These are phyloP conservation scores for Beauveria varroae DNA, from an alignment of 2,329 filamentous ascomycete species.

Conservation along the genomic window DNA sequence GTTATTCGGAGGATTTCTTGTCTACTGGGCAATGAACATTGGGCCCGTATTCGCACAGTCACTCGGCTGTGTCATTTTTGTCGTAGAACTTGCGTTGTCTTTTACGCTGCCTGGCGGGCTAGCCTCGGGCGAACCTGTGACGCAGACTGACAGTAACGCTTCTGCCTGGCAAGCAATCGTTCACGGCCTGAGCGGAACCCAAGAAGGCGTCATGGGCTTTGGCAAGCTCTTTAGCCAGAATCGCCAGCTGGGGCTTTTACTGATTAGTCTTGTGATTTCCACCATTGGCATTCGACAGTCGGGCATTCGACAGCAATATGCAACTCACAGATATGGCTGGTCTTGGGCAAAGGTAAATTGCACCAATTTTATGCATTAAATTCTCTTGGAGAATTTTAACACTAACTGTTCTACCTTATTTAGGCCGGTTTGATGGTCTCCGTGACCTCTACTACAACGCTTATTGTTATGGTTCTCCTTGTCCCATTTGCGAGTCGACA, in stretches of 20 bases:
- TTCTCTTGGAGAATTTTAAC: background rate
- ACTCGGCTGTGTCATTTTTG: background rate
- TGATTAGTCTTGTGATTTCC: constrained; percentile 2
- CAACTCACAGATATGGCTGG: constrained; percentile 7
- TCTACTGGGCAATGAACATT: constrained; percentile 5
- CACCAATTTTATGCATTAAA: background rate
- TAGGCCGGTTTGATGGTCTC: constrained; percentile 5
- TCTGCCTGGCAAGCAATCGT: background rate
- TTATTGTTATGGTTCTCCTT: background rate
- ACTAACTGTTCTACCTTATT: too few relatives aligned
- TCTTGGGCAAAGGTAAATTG: constrained; percentile 5
- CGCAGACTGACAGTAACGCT: background rate
- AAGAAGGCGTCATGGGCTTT: background rate
- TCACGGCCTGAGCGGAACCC: background rate
- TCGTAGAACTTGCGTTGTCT: background rate
- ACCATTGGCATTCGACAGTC: constrained; percentile 3
- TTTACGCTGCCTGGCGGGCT: background rate
- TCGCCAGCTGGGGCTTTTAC: background rate
- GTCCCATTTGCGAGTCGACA: background rate
- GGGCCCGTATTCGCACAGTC: constrained; percentile 1
- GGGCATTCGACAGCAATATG: constrained; percentile 7
- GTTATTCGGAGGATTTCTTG: background rate
- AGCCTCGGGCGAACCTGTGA: background rate
- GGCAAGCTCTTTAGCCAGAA: background rate
- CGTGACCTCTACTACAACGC: background rate